Conservation (phyloP, 257 asterid genomes). For the Plectranthus barbatus region DNA sequence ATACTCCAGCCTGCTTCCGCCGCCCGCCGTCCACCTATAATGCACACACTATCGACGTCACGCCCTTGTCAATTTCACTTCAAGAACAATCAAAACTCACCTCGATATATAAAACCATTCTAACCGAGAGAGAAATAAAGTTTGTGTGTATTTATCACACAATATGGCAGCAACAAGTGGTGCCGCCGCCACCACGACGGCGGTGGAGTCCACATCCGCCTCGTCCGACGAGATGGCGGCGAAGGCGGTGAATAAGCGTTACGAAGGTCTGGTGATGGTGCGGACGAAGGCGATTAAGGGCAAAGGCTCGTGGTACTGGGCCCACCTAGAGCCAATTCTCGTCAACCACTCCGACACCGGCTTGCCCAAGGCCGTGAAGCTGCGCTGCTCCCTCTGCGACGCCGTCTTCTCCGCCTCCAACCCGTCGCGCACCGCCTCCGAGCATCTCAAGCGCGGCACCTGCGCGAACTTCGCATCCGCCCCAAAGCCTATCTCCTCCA, state of each 20-base stretch:
- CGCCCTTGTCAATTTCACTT: constrained; percentile 9
- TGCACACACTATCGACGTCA: constrained; percentile 4
- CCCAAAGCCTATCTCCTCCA: constrained; percentile 63
- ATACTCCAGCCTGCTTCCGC: constrained; percentile 20
- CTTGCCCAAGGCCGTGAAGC: constrained; percentile 84
- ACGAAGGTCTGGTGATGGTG: constrained; percentile 64
- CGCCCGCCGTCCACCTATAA: neutral
- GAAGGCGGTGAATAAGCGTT: constrained; percentile 62
- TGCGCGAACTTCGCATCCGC: constrained; percentile 76
- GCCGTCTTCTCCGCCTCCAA: constrained; percentile 97
- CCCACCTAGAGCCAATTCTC: constrained; percentile 88
- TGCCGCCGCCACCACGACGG: constrained; percentile 13
- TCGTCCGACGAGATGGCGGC: constrained; percentile 48
- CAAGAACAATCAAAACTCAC: neutral
- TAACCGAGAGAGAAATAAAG: neutral
- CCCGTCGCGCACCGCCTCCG: too few species aligned
- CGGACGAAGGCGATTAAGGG: constrained; percentile 87
- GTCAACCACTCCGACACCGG: constrained; percentile 68
- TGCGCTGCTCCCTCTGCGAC: constrained; percentile 76
- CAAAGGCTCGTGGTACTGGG: too few species aligned
- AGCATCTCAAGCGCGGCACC: constrained; percentile 93
- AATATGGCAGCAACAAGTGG: constrained; percentile 59
- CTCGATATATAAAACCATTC: neutral
- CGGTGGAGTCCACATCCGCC: too few species aligned
- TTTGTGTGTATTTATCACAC: too few species aligned